phyloP scores from a whole-genome alignment of 2,329 filamentous ascomycete genomes.

The Fusarium burgessii region DNA sequence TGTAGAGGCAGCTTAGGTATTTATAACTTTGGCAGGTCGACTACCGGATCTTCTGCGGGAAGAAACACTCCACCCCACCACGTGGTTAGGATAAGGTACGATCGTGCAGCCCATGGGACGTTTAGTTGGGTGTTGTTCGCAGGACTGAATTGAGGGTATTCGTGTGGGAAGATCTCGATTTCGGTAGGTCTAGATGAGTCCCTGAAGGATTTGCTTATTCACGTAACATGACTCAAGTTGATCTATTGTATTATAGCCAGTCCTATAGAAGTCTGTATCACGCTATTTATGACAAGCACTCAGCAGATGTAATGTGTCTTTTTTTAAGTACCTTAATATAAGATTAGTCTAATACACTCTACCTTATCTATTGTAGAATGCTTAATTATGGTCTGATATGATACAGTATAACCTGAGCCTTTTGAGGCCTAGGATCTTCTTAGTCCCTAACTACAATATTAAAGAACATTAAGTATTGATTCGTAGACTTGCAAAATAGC shows the following conservation, averaged over 20 bases:
- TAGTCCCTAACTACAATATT: not conserved
- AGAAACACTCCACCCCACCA: conserved; percentile 42
- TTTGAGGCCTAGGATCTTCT: not conserved
- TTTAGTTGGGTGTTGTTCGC: conserved; percentile 1
- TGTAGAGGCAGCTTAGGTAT: conserved; percentile 8
- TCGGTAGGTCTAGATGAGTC: not conserved
- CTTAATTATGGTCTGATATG: not conserved
- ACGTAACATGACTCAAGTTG: not conserved
- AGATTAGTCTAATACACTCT: no score
- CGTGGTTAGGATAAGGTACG: conserved; percentile 9
- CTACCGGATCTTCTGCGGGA: conserved; percentile 13
- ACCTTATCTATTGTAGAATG: no score
- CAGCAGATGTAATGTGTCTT: no score
- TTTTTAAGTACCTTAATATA: no score
- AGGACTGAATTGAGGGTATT: conserved; percentile 5
- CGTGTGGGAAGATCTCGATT: not conserved
- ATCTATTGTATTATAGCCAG: not conserved
- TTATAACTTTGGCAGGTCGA: conserved; percentile 3
- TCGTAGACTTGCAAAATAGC: not conserved
- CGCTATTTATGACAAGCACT: not conserved
- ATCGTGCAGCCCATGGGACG: conserved; percentile 15
- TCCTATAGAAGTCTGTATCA: not conserved
- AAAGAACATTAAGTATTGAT: not conserved
- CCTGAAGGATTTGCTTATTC: not conserved
- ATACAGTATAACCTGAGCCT: no score